Conservation (phyloP, 192 early-diverging fungal genomes). For the Cladochytrium replicatum region DNA sequence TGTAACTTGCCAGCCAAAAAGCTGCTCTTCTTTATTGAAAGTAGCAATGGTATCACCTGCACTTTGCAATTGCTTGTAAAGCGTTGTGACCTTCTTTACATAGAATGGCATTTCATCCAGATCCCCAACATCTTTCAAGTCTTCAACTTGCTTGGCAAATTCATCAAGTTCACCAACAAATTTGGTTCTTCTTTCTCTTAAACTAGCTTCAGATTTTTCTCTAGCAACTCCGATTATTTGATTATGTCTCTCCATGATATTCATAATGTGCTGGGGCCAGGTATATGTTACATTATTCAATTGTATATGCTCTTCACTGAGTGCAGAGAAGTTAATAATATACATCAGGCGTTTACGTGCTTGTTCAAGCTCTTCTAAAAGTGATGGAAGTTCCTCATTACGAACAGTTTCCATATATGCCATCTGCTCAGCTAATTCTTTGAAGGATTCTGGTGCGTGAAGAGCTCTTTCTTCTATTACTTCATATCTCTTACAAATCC, state of each 20-base stretch:
- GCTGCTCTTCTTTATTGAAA: constrained; percentile 54
- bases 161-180: constrained; percentile 51
- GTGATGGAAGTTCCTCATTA: constrained; percentile 32
- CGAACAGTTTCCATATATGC: constrained; percentile 42
- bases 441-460: constrained; percentile 46
- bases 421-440: constrained; percentile 58
- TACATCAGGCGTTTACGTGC: constrained; percentile 38
- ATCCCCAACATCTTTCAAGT: constrained; percentile 51
- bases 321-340: constrained; percentile 45
- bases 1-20: constrained; percentile 52
- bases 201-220: constrained; percentile 41
- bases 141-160: constrained; percentile 45
- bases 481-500: constrained; percentile 45
- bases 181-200: constrained; percentile 39
- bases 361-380: constrained; percentile 40
- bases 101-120: constrained; percentile 60
- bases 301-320: constrained; percentile 43
- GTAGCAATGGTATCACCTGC: constrained; percentile 46
- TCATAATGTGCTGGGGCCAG: constrained; percentile 45
- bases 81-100: constrained; percentile 51
- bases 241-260: constrained; percentile 41
- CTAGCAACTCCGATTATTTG: constrained; percentile 43
- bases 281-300: constrained; percentile 53
- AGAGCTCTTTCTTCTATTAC: constrained; percentile 39
- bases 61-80: constrained; percentile 42